phyloP scores from a whole-genome alignment of 2,329 filamentous ascomycete species.

The Mycosphaerelloides madeirae region DNA sequence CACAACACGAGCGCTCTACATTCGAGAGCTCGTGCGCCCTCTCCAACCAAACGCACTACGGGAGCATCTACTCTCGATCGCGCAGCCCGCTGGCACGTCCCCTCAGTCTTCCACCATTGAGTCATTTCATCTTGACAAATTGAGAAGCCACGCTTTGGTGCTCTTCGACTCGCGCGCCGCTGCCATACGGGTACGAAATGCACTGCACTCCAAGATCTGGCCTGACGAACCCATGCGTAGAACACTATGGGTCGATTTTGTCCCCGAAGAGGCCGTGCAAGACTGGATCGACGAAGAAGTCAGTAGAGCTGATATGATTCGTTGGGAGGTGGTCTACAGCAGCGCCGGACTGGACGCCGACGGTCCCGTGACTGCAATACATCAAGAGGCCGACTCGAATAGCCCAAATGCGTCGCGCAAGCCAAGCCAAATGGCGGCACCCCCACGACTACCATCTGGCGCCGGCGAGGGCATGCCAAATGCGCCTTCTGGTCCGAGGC shows the following conservation, averaged over 20 bases:
- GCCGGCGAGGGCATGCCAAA: constrained; percentile 23
- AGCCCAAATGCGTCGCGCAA: constrained; percentile 3
- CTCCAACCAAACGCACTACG: constrained; percentile 64
- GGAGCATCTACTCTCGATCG: constrained; percentile 65
- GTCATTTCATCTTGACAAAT: constrained; percentile 73
- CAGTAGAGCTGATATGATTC: constrained; percentile 41
- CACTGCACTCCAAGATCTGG: constrained; percentile 76
- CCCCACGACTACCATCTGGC: constrained; percentile 23
- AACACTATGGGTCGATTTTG: constrained; percentile 80
- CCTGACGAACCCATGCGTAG: constrained; percentile 82
- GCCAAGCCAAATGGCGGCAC: neutral
- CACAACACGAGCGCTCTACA: constrained; percentile 69
- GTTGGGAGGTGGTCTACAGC: constrained; percentile 70
- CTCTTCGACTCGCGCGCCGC: constrained; percentile 64
- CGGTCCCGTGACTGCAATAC: constrained; percentile 42
- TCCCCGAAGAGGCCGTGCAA: constrained; percentile 66
- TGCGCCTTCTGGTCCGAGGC: constrained; percentile 21
- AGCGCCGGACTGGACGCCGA: constrained; percentile 41
- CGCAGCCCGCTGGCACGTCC: constrained; percentile 49
- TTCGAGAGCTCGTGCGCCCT: constrained; percentile 84
- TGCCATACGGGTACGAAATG: constrained; percentile 70
- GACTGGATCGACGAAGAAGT: constrained; percentile 70
- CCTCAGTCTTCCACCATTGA: constrained; percentile 46
- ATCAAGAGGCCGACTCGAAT: constrained; percentile 20
- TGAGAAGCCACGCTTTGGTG: constrained; percentile 84